Conservation (phyloP, 139 green algal genomes). For the Chlamydomonas eustigma region DNA sequence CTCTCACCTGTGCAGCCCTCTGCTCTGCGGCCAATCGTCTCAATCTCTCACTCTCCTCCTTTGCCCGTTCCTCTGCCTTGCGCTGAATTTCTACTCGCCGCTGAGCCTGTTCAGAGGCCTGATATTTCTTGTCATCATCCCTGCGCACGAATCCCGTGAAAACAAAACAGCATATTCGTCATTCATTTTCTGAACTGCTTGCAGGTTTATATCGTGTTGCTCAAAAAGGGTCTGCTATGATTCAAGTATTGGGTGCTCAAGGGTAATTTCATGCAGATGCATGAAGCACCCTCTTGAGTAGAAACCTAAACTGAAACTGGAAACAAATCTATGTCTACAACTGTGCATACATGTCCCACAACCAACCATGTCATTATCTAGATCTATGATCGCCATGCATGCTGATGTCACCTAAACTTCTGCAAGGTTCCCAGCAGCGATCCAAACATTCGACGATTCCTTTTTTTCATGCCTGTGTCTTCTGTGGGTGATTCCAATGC, state of each 20-base stretch:
- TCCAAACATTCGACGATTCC: conserved; percentile 61
- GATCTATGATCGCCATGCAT: no score
- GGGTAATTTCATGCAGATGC: neutral
- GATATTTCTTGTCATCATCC: conserved; percentile 22
- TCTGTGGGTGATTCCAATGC: no score
- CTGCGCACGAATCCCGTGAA: conserved; percentile 5
- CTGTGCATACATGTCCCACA: no score
- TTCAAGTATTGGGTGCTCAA: neutral
- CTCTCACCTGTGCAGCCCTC: conserved; percentile 15
- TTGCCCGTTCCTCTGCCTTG: conserved; percentile 45
- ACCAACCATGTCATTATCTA: no score
- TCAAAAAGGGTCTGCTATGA: neutral
- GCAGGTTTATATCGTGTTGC: neutral
- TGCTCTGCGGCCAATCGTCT: conserved; percentile 23
- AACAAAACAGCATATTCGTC: neutral
- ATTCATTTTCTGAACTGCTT: neutral
- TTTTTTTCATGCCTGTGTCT: conserved; percentile 30
- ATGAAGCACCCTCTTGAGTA: neutral
- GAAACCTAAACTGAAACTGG: neutral
- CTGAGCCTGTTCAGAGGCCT: conserved; percentile 8
- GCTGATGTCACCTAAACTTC: conserved; percentile 32
- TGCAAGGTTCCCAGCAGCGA: conserved; percentile 60
- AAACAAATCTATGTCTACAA: neutral
- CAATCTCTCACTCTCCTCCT: conserved; percentile 24
- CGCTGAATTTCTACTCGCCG: conserved; percentile 40